These are phyloP conservation scores for Oryza meyeriana DNA, from an alignment of 176 grass and related monocot species.

Conservation along the genomic window DNA sequence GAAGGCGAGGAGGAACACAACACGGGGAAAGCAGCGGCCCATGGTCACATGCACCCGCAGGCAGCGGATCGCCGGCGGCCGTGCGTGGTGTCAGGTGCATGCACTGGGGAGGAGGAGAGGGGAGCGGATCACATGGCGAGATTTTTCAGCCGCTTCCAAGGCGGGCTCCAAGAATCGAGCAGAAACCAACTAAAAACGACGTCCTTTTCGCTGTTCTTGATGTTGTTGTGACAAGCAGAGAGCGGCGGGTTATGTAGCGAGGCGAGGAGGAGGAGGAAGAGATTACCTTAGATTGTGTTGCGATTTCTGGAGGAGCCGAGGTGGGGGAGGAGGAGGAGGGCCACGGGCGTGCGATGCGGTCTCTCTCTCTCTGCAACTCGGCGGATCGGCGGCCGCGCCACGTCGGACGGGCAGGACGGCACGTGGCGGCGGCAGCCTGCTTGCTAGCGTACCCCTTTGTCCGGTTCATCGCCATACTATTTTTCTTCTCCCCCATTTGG, in stretches of 20 bases:
- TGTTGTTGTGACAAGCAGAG: conserved; percentile 18
- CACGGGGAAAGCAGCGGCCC: conserved; percentile 15
- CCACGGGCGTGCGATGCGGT: neutral
- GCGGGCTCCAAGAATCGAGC: neutral
- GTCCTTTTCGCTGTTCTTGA: neutral
- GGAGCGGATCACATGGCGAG: neutral
- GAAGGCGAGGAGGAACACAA: neutral
- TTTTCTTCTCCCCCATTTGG: too few species aligned
- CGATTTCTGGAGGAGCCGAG: neutral
- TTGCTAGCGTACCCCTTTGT: conserved; percentile 34
- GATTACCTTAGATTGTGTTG: neutral
- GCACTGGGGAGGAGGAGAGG: neutral
- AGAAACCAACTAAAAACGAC: neutral
- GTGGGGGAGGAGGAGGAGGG: neutral
- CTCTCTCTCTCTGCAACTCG: neutral
- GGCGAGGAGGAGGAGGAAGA: neutral
- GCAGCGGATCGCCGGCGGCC: conserved; percentile 11
- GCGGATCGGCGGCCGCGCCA: conserved; percentile 46
- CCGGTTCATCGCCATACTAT: neutral
- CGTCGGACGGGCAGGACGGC: conserved; percentile 9
- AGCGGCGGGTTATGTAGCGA: neutral
- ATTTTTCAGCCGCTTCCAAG: neutral
- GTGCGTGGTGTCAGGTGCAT: neutral
- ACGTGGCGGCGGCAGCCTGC: conserved; percentile 38
- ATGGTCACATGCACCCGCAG: conserved; percentile 20